phyloP scores from a whole-genome alignment of 2,329 filamentous ascomycete species.

The Aspergillus thermomutatus region DNA sequence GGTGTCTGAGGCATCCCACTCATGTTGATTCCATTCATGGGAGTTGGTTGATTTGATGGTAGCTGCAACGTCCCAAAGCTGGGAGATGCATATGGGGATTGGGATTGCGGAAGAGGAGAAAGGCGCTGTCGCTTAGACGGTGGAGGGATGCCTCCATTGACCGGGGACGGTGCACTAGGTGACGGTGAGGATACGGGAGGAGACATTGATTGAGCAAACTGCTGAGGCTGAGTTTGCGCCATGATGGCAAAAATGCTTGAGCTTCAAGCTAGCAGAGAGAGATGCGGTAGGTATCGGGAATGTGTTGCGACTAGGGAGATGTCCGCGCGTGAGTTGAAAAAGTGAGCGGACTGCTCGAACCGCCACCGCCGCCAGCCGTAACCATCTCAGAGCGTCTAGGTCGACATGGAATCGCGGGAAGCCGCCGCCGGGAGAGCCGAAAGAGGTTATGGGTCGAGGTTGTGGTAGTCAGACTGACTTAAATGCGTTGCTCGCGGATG shows the following conservation, averaged over 20 bases:
- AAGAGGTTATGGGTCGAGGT: constrained; percentile 7
- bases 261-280: constrained; percentile 11
- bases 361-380: constrained; percentile 32
- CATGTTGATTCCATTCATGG: constrained; percentile 46
- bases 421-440: neutral
- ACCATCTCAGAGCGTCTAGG: constrained; percentile 34
- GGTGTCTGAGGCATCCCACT: constrained; percentile 50
- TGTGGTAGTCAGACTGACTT: constrained; percentile 12
- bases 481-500: constrained; percentile 12
- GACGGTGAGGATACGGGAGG: constrained; percentile 62
- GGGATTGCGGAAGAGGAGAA: constrained; percentile 66
- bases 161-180: constrained; percentile 54
- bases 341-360: constrained; percentile 39
- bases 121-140: constrained; percentile 71
- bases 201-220: constrained; percentile 56
- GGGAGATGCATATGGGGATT: constrained; percentile 60
- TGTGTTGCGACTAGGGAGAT: constrained; percentile 19
- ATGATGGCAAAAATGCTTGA: constrained; percentile 37
- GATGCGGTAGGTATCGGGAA: constrained; percentile 17
- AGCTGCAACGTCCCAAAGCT: constrained; percentile 51
- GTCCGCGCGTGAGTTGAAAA: constrained; percentile 30
- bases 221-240: constrained; percentile 60
- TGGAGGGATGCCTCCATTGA: constrained; percentile 54
- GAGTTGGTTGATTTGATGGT: constrained; percentile 29
- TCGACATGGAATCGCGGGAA: constrained; percentile 15